Conservation (phyloP, 805 yeast genomes). For the Myxozyma melibiosi region DNA sequence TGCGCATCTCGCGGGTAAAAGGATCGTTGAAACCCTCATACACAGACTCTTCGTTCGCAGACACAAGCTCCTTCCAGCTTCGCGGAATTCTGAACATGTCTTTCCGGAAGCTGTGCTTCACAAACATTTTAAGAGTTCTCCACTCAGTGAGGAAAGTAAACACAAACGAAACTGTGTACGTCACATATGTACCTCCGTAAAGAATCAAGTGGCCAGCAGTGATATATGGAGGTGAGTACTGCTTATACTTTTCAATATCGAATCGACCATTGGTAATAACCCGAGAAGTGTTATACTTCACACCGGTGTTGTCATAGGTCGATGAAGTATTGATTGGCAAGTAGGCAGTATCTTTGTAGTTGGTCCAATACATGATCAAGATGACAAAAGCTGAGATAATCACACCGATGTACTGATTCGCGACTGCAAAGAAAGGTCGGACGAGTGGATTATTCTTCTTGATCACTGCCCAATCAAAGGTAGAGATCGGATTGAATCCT, state of each 20-base stretch:
- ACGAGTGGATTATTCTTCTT: constrained; percentile 45
- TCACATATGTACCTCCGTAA: constrained; percentile 55
- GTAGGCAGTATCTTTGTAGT: constrained; percentile 50
- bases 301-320: constrained; percentile 39
- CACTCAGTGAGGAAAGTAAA: constrained; percentile 50
- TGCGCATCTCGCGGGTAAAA: constrained; percentile 45
- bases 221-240: constrained; percentile 62
- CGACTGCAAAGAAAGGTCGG: constrained; percentile 50
- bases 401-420: constrained; percentile 42
- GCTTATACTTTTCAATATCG: constrained; percentile 51
- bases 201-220: constrained; percentile 55
- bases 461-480: constrained; percentile 63
- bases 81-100: constrained; percentile 35
- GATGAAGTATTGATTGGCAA: constrained; percentile 52
- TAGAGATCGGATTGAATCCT: constrained; percentile 63
- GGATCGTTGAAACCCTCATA: constrained; percentile 51
- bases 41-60: constrained; percentile 40
- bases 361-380: constrained; percentile 54
- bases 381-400: constrained; percentile 56
- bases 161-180: constrained; percentile 55
- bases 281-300: constrained; percentile 51
- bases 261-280: constrained; percentile 53
- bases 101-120: background rate
- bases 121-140: constrained; percentile 4
- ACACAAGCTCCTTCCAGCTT: constrained; percentile 25